Conservation (phyloP, 2,329 filamentous ascomycete genomes). For the Verticillium dahliae region DNA sequence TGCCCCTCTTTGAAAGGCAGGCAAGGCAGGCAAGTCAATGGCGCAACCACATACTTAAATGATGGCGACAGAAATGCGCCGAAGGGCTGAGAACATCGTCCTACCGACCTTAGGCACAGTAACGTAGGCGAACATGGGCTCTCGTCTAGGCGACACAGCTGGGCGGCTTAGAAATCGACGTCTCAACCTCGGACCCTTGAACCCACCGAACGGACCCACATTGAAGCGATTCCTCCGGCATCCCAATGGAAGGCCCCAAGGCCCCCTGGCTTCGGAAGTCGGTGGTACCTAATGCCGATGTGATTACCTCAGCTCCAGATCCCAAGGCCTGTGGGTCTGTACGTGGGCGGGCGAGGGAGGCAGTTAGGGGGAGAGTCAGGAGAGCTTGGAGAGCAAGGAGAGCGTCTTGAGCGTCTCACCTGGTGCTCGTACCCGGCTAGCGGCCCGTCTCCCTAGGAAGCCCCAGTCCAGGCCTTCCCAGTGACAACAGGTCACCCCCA, state of each 20-base stretch:
- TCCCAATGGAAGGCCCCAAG: too few relatives aligned
- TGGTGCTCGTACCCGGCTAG: not conserved
- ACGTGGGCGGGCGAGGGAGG: too few relatives aligned
- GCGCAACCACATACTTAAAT: not conserved
- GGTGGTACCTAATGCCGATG: not conserved
- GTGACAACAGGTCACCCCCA: not conserved
- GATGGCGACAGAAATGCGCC: not conserved
- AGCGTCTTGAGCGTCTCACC: too few relatives aligned
- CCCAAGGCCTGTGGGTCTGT: too few relatives aligned
- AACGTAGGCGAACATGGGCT: not conserved
- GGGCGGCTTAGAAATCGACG: not conserved
- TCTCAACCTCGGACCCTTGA: not conserved
- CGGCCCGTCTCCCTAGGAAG: not conserved
- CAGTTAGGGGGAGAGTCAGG: too few relatives aligned
- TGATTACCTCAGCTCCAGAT: not conserved
- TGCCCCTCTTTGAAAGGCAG: not conserved
- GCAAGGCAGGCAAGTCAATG: not conserved
- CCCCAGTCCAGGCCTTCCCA: not conserved
- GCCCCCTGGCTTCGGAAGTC: not conserved
- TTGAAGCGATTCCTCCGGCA: not conserved
- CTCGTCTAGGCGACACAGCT: not conserved
- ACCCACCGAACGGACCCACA: not conserved
- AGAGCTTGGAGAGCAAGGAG: too few relatives aligned
- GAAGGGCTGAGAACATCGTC: not conserved
- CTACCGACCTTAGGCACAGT: too few relatives aligned